Base-by-base conservation (phyloP, 352 stramenopile species). In the Chrysophaeum taylorii region DNA sequence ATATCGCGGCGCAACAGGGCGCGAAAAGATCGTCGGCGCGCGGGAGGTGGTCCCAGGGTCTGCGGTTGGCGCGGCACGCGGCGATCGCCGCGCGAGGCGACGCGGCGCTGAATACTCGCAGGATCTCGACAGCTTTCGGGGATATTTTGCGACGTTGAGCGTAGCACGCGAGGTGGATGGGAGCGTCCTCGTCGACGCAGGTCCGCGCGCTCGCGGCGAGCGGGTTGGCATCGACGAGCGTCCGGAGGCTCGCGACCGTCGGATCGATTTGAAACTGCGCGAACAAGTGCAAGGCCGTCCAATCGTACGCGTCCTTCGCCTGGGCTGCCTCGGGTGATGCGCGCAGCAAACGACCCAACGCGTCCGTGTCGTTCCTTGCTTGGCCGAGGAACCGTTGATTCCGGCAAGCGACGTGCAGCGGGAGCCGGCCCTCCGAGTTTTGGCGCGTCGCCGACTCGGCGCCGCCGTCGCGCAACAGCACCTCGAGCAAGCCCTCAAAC, bases 1-100 rank as follows among this genome's bases (percentile, higher is more conserved):
- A 25, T 12, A 57, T 57, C 12, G 45, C 45, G 9, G 45, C 45
- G 45, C 45, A 57, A 25, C 45, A 57, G 45, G n/a, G 45, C 45
- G 45, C 45, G 29, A 63, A 66, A 36, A 21, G 15, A 9, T 15
- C 31, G 57, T 66, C 57, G 57, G 41, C 57, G 57, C 2, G 27
- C 33, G 57, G 57, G 33, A 66, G 57, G 57, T 66, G 57, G 57
- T 45, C 36, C 57, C 57, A 66, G 57, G 33, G 36, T 12, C 31
- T 23, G 1, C 31, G 31, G 57, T 36, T 36, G 18, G 41, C 1
- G 1, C 15, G 4, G 57, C 57, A 66, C 16, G 31, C 2, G 31
- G 33, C 16, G 57, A 66, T 27, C 57, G 57, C 31, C 57, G 57
- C 27, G 16, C 23, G 33, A 18, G 57, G 57, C 33, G 57, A 27